Base-by-base conservation (phyloP, 2,329 filamentous ascomycete genomes). In the Cordyceps javanica region DNA sequence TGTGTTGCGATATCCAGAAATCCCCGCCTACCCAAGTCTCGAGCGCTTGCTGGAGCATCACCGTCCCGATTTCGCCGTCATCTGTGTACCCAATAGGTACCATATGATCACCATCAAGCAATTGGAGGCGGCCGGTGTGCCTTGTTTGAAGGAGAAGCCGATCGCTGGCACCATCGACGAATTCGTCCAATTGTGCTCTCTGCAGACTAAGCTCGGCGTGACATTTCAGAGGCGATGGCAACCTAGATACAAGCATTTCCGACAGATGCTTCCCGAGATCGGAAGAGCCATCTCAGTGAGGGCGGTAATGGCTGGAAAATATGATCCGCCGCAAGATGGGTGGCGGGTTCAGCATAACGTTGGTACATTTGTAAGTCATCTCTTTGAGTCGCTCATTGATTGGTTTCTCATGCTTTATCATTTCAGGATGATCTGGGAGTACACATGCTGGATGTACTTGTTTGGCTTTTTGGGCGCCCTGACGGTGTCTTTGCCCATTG, bases 401-500 rank as follows among this genome's bases (percentile, higher is more conserved):
- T n/a, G 23, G n/a, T 23, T 32, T 42, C 50, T 41, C 7, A 25
- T 26, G 9, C 7, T 10, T 9, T 13, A 16, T 7, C 11, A n/a
- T n/a, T 36, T 2, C 38, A 55, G 52, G 52, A 55, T 19, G 52
- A 55, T n/a, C 30, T 55, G 4, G 52, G 52, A n/a, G 52, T 55
- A 9, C 52, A 55, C 14, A 55, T 55, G 41, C 41, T 55, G 8
- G 52, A 55, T 46, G 21, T 36, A 9, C n/a, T 55, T 26, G 41
- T 55, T 13, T 55, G 52, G 52, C 52, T 55, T 8, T 55, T 55
- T n/a, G 52, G 52, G 13, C 52, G 52, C 6, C 52, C 52, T 13
- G 26, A 21, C 8, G 46, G n/a, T 7, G 52, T 55, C 11, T 38
- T 45, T 34, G 41, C 39, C 5, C 52, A 36, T 19, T 36, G 52